Evolutionary conservation across 768 basidiomycete species (phyloP), one percentile per base, ranked within the genome.

Genomic region (Baorangia bicolor): DNA sequence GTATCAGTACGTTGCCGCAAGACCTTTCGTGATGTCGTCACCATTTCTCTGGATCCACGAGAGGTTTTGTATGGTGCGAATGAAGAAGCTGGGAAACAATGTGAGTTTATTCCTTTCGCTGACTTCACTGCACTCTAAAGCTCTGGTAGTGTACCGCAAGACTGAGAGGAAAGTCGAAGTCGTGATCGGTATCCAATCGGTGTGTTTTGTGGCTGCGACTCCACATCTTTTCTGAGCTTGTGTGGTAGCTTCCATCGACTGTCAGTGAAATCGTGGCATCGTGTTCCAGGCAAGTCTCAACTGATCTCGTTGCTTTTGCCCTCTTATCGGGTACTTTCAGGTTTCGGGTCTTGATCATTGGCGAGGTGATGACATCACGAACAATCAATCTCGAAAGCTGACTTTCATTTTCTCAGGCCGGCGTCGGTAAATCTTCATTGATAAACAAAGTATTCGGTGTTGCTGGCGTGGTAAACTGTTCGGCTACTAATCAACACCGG

Each of bases 261-360:
- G 28, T 31, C 35, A 25, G 14, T 14, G 52, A 53, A 49, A 37
- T 38, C 10, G 4, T 53, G 35, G 37, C 35, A 16, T 31, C 52
- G 12, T 53, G 45, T 31, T 23, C 52, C 8, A 37, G 33, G 51
- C 18, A n/a, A 38, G 40, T 44, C 30, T 38, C n/a, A 12, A 16
- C 25, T 2, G 25, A 21, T 43, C 25, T 37, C 27, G 2, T 42
- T 41, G 2, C 14, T 5, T 11, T 18, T n/a, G 1, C 20, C 10
- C 7, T 21, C 34, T 52, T 33, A 55, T 35, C 20, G 16, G 16
- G 13, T 55, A 23, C 20, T 21, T n/a, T n/a, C 34, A 55, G 54
- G 40, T 55, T 55, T 42, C 54, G 54, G 2, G 27, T 55, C 18
- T 20, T 53, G 54, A 55, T 55, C 41, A 55, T 53, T 18, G 50